Base-by-base conservation (phyloP, 2,329 filamentous ascomycete species). In the Hirsutella thompsonii region DNA sequence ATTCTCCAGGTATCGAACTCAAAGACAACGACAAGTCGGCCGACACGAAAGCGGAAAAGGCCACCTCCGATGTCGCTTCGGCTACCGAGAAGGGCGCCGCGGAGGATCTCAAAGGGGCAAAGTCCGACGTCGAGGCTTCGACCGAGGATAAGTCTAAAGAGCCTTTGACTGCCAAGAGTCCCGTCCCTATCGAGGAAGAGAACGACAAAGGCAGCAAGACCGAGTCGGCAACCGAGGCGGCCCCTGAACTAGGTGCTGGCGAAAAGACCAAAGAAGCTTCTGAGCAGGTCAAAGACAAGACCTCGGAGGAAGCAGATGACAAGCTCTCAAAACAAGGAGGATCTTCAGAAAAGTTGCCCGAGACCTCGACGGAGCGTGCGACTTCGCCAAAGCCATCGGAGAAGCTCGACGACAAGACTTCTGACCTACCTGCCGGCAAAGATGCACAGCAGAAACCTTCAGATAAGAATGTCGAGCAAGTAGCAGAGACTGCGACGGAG, bases 141-240 rank as follows among this genome's bases (percentile, higher is more conserved):
- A 37, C 21, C 6, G 37, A 41, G n/a, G 38, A 38, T 20, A 37
- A 20, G 10, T 23, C 34, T 16, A 45, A 47, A 4, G 30, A 39
- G 30, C 20, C 37, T 5, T 18, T 33, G 28, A 20, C 18, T 8
- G 13, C 14, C 5, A 33, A 21, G 20, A 32, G 20, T 19, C 36
- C 36, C 8, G 23, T 26, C 3, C 36, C 28, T 5, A 39, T 33
- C 35, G 36, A 46, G 16, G 43, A 43, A 5, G 43, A 49, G 23
- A 11, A 11, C 18, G 39, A 45, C 16, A 29, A 19, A 8, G 42
- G 32, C 16, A 38, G 37, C 9, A 37, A 42, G 37, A 32, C 41
- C 30, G 41, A 47, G 40, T 28, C 37, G 18, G 28, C 36, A 6
- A 18, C 37, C 2, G 42, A 45, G 5, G 38, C 44, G n/a, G 26